A percentile compares a stretch with the other conserved stretches of the same genome.
phyloP scores from a whole-genome alignment of 768 basidiomycete genomes.

The Roridomyces roridus region DNA sequence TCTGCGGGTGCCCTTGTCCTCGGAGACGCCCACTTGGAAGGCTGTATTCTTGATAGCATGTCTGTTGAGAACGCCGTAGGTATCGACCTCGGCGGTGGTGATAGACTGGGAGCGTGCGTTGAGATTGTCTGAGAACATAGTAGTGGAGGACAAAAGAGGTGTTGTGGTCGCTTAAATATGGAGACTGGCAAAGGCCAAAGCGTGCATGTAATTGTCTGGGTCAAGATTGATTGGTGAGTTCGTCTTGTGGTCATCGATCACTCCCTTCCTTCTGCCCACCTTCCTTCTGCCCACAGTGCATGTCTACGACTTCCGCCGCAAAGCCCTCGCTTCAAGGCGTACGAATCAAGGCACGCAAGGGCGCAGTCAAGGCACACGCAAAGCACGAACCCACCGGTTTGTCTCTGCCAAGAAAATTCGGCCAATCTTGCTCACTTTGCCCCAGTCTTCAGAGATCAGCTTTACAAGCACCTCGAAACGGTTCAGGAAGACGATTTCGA shows the following conservation, averaged over 20 bases:
- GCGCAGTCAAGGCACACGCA: constrained; percentile 89
- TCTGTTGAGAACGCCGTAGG: constrained; percentile 79
- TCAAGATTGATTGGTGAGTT: too few relatives aligned
- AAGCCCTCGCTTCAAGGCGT: constrained; percentile 94
- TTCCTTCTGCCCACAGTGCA: constrained; percentile 62
- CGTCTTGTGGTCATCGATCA: too few relatives aligned
- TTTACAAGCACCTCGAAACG: constrained; percentile 89
- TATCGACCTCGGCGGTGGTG: constrained; percentile 78
- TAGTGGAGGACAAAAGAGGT: neutral
- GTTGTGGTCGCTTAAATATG: too few relatives aligned
- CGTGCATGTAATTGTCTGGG: too few relatives aligned
- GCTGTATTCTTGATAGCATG: constrained; percentile 71
- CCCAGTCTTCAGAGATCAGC: constrained; percentile 90
- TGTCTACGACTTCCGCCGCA: constrained; percentile 76
- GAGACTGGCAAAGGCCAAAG: too few relatives aligned
- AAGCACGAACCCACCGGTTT: constrained; percentile 87
- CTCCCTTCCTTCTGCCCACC: too few relatives aligned
- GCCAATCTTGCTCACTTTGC: constrained; percentile 1
- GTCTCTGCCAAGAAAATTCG: too few relatives aligned
- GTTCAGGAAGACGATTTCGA: constrained; percentile 85
- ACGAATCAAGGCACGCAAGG: constrained; percentile 92
- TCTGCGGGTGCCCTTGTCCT: constrained; percentile 88
- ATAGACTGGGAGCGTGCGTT: constrained; percentile 86
- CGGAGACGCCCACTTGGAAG: constrained; percentile 75
- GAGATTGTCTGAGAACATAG: constrained; percentile 52